These are phyloP conservation scores for Metarhizium humberi DNA, from an alignment of 2,329 filamentous ascomycete genomes.

Conservation along the genomic window DNA sequence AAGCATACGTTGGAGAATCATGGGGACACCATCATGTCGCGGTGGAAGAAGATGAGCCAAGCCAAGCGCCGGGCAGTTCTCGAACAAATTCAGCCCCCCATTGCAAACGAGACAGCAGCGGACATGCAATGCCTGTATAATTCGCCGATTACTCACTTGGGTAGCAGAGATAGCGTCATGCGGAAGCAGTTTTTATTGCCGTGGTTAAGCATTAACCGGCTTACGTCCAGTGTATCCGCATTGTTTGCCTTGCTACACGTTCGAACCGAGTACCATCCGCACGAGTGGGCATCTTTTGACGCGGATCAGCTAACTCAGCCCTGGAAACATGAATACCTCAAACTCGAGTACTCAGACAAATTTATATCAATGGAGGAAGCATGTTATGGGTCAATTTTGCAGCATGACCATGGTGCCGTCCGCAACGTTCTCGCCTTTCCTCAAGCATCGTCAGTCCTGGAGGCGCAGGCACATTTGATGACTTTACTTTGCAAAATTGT, in stretches of 20 bases:
- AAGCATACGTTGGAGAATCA: not conserved
- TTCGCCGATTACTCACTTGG: not conserved
- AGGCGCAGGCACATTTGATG: not conserved
- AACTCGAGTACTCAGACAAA: not conserved
- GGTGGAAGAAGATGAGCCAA: not conserved
- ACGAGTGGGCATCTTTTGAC: not conserved
- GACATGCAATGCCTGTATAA: not conserved
- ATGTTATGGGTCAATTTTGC: not conserved
- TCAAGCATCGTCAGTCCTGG: not conserved
- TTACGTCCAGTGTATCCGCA: not conserved
- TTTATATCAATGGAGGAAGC: not conserved
- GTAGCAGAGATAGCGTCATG: not conserved
- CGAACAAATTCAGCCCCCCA: not conserved
- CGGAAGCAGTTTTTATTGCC: not conserved
- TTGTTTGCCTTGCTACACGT: not conserved
- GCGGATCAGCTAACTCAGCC: not conserved
- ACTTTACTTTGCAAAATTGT: not conserved
- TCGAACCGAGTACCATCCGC: not conserved
- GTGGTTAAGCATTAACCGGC: not conserved
- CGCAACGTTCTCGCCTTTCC: not conserved
- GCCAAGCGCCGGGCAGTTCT: too few relatives aligned
- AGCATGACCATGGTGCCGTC: not conserved
- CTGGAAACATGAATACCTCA: not conserved
- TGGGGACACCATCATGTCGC: not conserved
- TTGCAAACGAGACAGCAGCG: not conserved